These are phyloP conservation scores for Gliomastix tumulicola DNA, from an alignment of 2,329 filamentous ascomycete species.

Conservation along the genomic window DNA sequence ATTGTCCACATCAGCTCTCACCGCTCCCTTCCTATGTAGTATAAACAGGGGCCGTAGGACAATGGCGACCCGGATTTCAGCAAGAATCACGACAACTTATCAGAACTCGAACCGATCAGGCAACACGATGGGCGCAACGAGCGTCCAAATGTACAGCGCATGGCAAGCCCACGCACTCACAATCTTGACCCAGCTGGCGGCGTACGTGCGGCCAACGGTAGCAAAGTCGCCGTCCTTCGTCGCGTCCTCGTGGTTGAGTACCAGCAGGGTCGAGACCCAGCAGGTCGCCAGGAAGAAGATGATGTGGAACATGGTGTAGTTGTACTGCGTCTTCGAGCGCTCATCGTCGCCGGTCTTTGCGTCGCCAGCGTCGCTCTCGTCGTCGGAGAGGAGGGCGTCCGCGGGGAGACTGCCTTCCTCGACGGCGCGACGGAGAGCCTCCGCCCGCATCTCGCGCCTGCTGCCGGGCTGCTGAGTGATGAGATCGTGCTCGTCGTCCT, in stretches of 20 bases:
- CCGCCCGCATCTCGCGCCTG: slow-evolving; percentile 86
- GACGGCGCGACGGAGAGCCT: slow-evolving; percentile 84
- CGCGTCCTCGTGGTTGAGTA: slow-evolving; percentile 63
- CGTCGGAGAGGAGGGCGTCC: slow-evolving; percentile 73
- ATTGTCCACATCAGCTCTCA: too few relatives aligned
- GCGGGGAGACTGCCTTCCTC: slow-evolving; percentile 89
- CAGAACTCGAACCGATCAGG: slow-evolving; percentile 76
- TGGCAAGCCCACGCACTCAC: slow-evolving; percentile 97
- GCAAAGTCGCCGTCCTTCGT: slow-evolving; percentile 69
- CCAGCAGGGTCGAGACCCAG: slow-evolving; percentile 88
- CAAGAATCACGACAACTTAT: slow-evolving; percentile 1
- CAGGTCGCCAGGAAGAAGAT: slow-evolving; percentile 96
- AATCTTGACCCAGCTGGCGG: slow-evolving; percentile 99
- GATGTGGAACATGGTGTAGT: slow-evolving; percentile 90
- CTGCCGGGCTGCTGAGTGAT: slow-evolving; percentile 76
- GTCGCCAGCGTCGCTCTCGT: slow-evolving; percentile 57
- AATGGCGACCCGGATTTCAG: too few relatives aligned
- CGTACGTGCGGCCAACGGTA: slow-evolving; percentile 89
- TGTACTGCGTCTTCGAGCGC: slow-evolving; percentile 85
- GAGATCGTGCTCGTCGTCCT: slow-evolving; percentile 79
- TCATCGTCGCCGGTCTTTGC: slow-evolving; percentile 77
- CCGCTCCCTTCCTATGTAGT: too few relatives aligned
- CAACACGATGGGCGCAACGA: slow-evolving; percentile 78
- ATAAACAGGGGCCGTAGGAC: too few relatives aligned
- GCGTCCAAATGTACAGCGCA: slow-evolving; percentile 84